These are phyloP conservation scores for Eutypella sp. DNA, from an alignment of 2,329 filamentous ascomycete genomes.

Conservation along the genomic window DNA sequence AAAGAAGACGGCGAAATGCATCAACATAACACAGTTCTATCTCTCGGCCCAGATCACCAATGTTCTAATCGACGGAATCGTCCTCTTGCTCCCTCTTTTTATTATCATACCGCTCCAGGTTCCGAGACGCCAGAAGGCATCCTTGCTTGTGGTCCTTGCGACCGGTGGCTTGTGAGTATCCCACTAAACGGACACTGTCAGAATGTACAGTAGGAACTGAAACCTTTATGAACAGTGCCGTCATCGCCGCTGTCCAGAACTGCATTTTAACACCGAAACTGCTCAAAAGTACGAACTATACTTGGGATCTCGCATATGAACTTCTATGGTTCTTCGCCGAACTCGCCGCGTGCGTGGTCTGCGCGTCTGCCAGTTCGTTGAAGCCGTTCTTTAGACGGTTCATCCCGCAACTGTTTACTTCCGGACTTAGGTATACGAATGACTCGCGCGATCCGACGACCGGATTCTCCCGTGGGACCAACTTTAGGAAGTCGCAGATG, in stretches of 20 bases:
- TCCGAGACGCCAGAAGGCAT: constrained; percentile 1
- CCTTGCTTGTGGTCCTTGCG: constrained; percentile 1
- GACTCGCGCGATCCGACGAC: neutral
- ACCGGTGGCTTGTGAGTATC: constrained; percentile 4
- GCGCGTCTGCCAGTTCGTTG: constrained; percentile 1
- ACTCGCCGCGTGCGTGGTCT: constrained; percentile 1
- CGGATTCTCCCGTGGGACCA: neutral
- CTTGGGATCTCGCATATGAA: constrained; percentile 1
- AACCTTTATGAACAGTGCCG: neutral
- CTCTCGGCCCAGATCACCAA: neutral
- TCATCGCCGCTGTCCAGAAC: constrained; percentile 1
- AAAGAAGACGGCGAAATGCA: constrained; percentile 1
- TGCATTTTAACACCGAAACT: constrained; percentile 3
- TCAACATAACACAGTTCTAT: constrained; percentile 4
- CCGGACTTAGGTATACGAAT: neutral
- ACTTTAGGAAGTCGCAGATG: neutral
- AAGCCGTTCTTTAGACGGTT: constrained; percentile 2
- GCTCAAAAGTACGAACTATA: constrained; percentile 2
- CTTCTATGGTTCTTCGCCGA: constrained; percentile 3
- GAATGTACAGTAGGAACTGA: too few species aligned
- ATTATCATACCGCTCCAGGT: constrained; percentile 3
- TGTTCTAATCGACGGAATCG: constrained; percentile 3
- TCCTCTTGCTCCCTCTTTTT: constrained; percentile 3
- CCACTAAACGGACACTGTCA: too few species aligned
- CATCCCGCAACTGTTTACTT: constrained; percentile 1